Conservation (phyloP, 495 filamentous ascomycete species). For the Daldinia loculata region DNA sequence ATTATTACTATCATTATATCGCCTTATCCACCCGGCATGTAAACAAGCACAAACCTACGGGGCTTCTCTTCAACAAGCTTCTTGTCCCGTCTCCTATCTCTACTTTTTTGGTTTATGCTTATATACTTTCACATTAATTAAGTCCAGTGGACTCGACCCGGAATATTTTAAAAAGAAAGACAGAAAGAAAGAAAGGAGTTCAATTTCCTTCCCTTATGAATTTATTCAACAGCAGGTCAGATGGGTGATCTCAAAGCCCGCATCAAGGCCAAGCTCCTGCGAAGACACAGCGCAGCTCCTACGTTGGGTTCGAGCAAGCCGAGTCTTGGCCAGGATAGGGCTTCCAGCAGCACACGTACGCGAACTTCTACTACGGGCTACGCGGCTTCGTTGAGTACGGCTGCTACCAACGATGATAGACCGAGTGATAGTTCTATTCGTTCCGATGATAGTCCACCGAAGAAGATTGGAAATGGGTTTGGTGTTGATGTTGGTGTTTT, state of each 20-base stretch:
- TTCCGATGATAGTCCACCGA: slow-evolving; percentile 5
- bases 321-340: slow-evolving; percentile 33
- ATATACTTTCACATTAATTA: neutral
- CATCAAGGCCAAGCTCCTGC: slow-evolving; percentile 57
- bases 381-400: slow-evolving; percentile 36
- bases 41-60: slow-evolving; percentile 24
- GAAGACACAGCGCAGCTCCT: slow-evolving; percentile 54
- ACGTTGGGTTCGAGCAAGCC: slow-evolving; percentile 48
- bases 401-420: slow-evolving; percentile 25
- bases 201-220: slow-evolving; percentile 18
- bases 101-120: neutral
- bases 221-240: slow-evolving; percentile 11
- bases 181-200: neutral
- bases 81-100: neutral
- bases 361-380: slow-evolving; percentile 39
- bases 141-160: neutral
- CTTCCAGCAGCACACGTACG: slow-evolving; percentile 43
- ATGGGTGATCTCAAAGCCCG: slow-evolving; percentile 60
- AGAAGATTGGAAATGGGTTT: slow-evolving; percentile 2
- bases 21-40: slow-evolving; percentile 25
- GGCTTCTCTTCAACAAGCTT: slow-evolving; percentile 6
- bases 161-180: neutral
- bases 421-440: slow-evolving; percentile 5
- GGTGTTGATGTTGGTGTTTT: neutral
- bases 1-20: slow-evolving; percentile 23